Evolutionary conservation across 148 eudicot species (phyloP), one percentile per base, ranked within the genome.

Genomic region (Nyssa sinensis): DNA sequence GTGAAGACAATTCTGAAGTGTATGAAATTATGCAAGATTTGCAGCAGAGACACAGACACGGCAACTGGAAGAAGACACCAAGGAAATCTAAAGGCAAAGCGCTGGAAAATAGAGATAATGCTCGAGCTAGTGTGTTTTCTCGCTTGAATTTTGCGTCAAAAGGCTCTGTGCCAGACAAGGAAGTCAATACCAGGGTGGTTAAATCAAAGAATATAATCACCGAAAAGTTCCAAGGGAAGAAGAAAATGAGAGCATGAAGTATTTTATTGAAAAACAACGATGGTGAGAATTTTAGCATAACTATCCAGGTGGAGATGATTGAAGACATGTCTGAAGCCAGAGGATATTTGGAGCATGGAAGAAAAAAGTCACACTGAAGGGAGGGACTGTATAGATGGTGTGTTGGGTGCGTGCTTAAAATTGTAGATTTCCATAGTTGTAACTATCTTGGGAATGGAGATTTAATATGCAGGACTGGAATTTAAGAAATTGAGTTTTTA

Each of bases 1-100:
- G 23, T 24, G 69, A 79, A 62, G 65, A 58, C n/a, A 61, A 41
- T 47, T 35, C 23, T 5, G 32, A 61, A 72, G 67, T 68, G 41
- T 35, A 66, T 39, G 77, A 59, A 32, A 62, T 78, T 23, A 73
- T 78, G 81, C 57, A 66, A 66, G 61, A 73, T 34, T 66, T 78
- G 81, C 53, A 24, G n/a, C 19, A 33, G 37, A 67, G 23, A 2
- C 73, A 47, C 30, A 67, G 23, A 2, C 73, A 47, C 30, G 51
- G 67, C 62, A 78, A 44, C 28, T 78, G 81, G 81, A 62, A 33
- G 11, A 78, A 66, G 67, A 33, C 11, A n/a, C n/a, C n/a, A 13
- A 30, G 47, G 62, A 60, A 35, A 65, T 27, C 30, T 13, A 33
- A 31, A 72, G 27, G 64, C 8, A 39, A 2, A 1, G 0, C 25